Evolutionary conservation across 768 basidiomycete species (phyloP).

Genomic region (Amanita phalloides): DNA sequence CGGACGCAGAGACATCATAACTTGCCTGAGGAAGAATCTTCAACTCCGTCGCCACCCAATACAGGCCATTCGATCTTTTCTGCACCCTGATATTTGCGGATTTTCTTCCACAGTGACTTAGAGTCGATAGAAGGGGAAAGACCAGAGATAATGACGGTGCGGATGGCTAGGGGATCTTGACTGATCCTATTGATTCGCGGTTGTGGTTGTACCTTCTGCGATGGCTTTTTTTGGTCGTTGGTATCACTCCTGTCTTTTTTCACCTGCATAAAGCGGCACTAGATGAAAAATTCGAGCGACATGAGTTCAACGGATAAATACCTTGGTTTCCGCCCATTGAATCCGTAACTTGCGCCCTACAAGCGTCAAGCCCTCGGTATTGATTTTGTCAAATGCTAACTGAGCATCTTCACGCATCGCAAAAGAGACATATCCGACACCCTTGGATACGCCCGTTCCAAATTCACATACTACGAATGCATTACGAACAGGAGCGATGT

Average conservation of each 20-base stretch:
- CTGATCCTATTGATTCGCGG: conserved; percentile 17
- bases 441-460: conserved; percentile 71
- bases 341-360: conserved; percentile 64
- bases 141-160: conserved; percentile 74
- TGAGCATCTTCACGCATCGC: conserved; percentile 85
- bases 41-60: conserved; percentile 32
- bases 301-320: conserved; percentile 16
- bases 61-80: conserved; percentile 68
- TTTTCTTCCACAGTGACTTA: conserved; percentile 74
- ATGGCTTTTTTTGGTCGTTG: conserved; percentile 21
- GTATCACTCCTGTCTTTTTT: conserved; percentile 21
- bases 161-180: conserved; percentile 72
- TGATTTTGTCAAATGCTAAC: conserved; percentile 52
- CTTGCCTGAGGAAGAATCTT: conserved; percentile 41
- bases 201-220: conserved; percentile 19
- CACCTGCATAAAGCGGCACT: conserved; percentile 16
- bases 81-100: conserved; percentile 70
- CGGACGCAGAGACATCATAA: not conserved
- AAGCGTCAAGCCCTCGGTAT: conserved; percentile 52
- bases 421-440: conserved; percentile 95
- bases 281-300: not conserved
- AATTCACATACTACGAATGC: conserved; percentile 88
- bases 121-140: conserved; percentile 51
- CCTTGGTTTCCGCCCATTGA: conserved; percentile 77
- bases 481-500: conserved; percentile 87